Evolutionary conservation across 805 yeast species (phyloP), one percentile per base, ranked within the genome.

Genomic region (Cyberlindnera veronae): DNA sequence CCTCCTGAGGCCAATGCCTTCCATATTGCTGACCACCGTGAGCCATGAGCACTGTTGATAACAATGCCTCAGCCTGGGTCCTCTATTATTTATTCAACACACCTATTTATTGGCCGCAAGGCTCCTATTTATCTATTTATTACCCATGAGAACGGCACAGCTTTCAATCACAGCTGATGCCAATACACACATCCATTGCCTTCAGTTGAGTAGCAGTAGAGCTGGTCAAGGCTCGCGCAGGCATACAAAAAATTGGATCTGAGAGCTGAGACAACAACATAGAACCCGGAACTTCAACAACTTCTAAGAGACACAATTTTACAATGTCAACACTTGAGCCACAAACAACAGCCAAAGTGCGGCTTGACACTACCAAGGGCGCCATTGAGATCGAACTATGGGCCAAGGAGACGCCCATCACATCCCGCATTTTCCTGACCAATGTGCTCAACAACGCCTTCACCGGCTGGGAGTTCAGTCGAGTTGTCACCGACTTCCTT

Each of bases 401-500:
- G 79, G 85, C 89, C 11, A 76, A 76, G 49, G 87, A 84, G 54
- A 59, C 74, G 3, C 88, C 89, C 0, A 45, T 48, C 0, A 68
- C 77, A 1, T 53, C 72, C 22, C 53, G 68, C 26, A 51, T 54
- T 28, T 81, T 84, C 49, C 53, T 84, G n/a, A 64, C 67, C 36
- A 66, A 64, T 27, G 74, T 83, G 47, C 30, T 67, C 13, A 61
- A 71, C 42, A 69, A 71, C 9, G 53, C 50, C 29, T 79, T 68
- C 51, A 58, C 58, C 34, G 71, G 68, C 12, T 54, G 64, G 38
- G 46, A 48, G 28, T 77, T 82, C 50, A 61, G 61, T 38, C 60
- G 71, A 29, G 57, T 72, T 4, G 53, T 68, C 8, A 50, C 57
- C 7, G 61, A 61, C 17, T 61, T 66, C 42, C 47, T 69, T 11